A percentile compares a stretch with the other conserved stretches of the same genome.
These are phyloP conservation scores for Prunus yedoensis DNA, from an alignment of 331 rosid species.

Conservation along the genomic window DNA sequence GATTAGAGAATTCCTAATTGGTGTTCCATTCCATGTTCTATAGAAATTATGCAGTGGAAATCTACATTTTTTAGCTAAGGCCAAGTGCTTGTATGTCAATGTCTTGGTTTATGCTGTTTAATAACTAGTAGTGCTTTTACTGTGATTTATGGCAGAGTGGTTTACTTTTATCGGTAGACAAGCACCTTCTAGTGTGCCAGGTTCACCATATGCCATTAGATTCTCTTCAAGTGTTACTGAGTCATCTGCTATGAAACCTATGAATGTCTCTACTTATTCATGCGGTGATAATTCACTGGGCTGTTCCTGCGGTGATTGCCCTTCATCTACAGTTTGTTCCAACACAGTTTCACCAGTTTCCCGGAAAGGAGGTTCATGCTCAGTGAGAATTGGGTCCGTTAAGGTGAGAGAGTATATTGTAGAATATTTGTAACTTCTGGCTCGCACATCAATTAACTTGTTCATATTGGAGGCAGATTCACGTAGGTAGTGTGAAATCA, in stretches of 20 bases:
- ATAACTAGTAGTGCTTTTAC: conserved; percentile 22
- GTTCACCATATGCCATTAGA: conserved; percentile 85
- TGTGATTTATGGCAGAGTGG: conserved; percentile 74
- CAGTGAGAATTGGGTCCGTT: conserved; percentile 69
- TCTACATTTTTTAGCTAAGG: conserved; percentile 11
- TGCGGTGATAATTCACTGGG: conserved; percentile 89
- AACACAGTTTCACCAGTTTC: conserved; percentile 53
- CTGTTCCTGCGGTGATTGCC: conserved; percentile 98
- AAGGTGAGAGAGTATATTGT: conserved; percentile 52
- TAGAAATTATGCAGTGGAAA: conserved; percentile 2
- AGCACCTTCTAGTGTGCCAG: conserved; percentile 54
- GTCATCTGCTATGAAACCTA: conserved; percentile 79
- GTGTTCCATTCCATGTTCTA: neutral
- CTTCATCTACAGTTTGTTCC: conserved; percentile 77
- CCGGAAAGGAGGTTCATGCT: conserved; percentile 57
- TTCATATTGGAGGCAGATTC: neutral
- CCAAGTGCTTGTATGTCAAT: conserved; percentile 20
- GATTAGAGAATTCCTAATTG: neutral
- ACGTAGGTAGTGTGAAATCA: neutral
- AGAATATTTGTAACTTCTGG: neutral
- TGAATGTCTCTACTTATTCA: conserved; percentile 92
- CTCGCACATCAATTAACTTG: neutral
- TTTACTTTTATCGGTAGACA: conserved; percentile 78
- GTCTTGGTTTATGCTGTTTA: conserved; percentile 15
- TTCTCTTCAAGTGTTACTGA: conserved; percentile 51